Conservation (phyloP, 345 rosid species). For the Schrenkiella parvula region DNA sequence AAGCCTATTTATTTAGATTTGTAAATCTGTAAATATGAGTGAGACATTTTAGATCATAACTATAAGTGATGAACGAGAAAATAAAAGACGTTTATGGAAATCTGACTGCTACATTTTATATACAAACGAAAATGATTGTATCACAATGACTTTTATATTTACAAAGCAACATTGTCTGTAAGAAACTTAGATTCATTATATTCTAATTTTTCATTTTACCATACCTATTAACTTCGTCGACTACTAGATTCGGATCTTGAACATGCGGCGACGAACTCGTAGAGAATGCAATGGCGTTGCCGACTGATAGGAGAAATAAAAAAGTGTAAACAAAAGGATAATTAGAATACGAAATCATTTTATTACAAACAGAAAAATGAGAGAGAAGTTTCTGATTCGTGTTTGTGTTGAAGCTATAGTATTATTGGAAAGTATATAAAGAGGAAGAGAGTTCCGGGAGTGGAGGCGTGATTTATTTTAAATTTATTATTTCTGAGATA, state of each 20-base stretch:
- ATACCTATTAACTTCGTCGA: constrained; percentile 34
- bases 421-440: constrained; percentile 31
- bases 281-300: constrained; percentile 3
- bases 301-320: neutral
- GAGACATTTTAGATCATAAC: neutral
- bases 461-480: constrained; percentile 57
- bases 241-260: constrained; percentile 31
- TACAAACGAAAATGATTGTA: neutral
- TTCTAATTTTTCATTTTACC: neutral
- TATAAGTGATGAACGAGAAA: neutral
- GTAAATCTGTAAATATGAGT: constrained; percentile 6
- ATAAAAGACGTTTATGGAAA: neutral
- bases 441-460: constrained; percentile 46
- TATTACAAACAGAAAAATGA: neutral
- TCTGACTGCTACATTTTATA: neutral
- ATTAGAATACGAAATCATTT: constrained; percentile 16
- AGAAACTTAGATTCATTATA: neutral
- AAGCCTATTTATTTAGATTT: neutral
- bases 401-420: constrained; percentile 15
- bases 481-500: neutral
- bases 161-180: neutral
- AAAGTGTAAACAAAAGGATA: neutral
- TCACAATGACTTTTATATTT: neutral
- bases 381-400: neutral
- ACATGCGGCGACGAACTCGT: constrained; percentile 11